phyloP scores from a whole-genome alignment of 352 stramenopile species.

The Plasmopara muralis region DNA sequence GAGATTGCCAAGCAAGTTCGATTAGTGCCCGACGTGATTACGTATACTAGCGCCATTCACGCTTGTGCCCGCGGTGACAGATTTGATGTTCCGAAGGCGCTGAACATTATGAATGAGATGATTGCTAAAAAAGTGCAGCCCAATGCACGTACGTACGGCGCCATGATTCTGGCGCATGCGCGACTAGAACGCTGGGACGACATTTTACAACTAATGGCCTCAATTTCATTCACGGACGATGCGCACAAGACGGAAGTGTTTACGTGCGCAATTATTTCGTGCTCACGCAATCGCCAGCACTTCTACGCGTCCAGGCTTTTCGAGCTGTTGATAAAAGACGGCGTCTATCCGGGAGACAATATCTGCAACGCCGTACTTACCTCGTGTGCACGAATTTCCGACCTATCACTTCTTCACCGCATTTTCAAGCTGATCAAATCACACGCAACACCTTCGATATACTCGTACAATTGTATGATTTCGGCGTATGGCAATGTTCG shows the following conservation, averaged over 20 bases:
- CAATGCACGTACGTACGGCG: slow-evolving; percentile 73
- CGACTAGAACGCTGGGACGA: slow-evolving; percentile 63
- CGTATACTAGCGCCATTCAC: slow-evolving; percentile 77
- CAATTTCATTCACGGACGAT: slow-evolving; percentile 51
- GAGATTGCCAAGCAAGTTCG: slow-evolving; percentile 64
- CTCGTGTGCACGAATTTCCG: slow-evolving; percentile 54
- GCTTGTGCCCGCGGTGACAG: slow-evolving; percentile 55
- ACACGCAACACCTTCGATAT: slow-evolving; percentile 52
- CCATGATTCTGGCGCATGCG: slow-evolving; percentile 58
- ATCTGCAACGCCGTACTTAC: slow-evolving; percentile 65
- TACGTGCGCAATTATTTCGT: slow-evolving; percentile 69
- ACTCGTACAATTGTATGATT: slow-evolving; percentile 82
- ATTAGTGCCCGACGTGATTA: slow-evolving; percentile 59
- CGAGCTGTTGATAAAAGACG: slow-evolving; percentile 54
- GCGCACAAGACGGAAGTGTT: slow-evolving; percentile 60
- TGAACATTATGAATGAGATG: slow-evolving; percentile 80
- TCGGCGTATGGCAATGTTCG: slow-evolving; percentile 64
- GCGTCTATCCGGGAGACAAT: slow-evolving; percentile 62
- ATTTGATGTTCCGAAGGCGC: slow-evolving; percentile 39
- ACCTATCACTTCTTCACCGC: slow-evolving; percentile 47
- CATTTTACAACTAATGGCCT: slow-evolving; percentile 52
- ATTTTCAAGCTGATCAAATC: slow-evolving; percentile 61
- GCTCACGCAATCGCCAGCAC: slow-evolving; percentile 64
- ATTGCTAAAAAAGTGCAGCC: slow-evolving; percentile 42
- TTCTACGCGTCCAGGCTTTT: slow-evolving; percentile 54